Evolutionary conservation across 78 protist genomes (phyloP), one percentile per base, ranked within the genome.

Genomic region (Capsaspora owczarzaki): DNA sequence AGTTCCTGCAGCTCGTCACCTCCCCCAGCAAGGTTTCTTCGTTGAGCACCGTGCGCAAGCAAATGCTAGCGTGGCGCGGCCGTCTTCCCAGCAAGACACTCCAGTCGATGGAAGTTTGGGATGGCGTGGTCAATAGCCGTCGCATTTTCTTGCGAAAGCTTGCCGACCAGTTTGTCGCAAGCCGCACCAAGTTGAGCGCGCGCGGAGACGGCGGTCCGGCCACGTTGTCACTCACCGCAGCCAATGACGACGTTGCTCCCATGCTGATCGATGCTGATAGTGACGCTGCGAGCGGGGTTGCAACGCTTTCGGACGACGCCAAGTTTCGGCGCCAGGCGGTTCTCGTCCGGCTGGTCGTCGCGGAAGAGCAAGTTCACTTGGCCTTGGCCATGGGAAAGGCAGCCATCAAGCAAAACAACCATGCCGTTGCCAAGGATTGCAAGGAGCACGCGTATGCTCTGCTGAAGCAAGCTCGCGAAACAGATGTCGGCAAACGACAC

Each of bases 81-180:
- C 46, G 72, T 3, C 3, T 20, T 3, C 61, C 46, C 2, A 10
- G 6, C 44, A 33, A 12, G 61, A 14, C 20, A 2, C 27, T 46
- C 42, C 40, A 75, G 4, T 31, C 61, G 33, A 10, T 38, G 25
- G 37, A n/a, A n/a, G 80, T 76, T 19, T 76, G 80, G 80, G 80
- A 76, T 43, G 80, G 51, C 25, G 68, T 76, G 8, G 43, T 51
- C 42, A 10, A 8, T n/a, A 19, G 5, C 10, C 80, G 80, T 25
- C 33, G 19, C 31, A 10, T 44, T 0, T 76, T 49, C 80, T 12
- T 76, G 35, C 29, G 38, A 46, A 31, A n/a, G 66, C 44, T 47
- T 6, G 22, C 66, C 49, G 33, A 56, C 66, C 27, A 35, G 72
- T 41, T 63, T 2, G n/a, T n/a, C n/a, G n/a, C n/a, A n/a, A n/a